These are phyloP conservation scores for Exserohilum turcica DNA, from an alignment of 2,329 filamentous ascomycete species.

Conservation along the genomic window DNA sequence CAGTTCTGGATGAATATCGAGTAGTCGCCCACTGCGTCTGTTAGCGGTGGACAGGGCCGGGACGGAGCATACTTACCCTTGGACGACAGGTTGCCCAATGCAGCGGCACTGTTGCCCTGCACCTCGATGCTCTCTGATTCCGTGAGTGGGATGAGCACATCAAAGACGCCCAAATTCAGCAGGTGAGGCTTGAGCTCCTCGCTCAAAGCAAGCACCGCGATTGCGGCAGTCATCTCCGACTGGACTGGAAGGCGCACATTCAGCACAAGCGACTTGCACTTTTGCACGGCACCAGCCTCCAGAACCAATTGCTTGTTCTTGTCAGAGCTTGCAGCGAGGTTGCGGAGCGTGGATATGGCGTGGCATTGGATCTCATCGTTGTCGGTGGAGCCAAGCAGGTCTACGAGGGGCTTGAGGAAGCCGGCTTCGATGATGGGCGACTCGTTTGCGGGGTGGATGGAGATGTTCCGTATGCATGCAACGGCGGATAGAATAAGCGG, in stretches of 20 bases:
- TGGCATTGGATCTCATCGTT: constrained; percentile 99
- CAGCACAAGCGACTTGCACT: constrained; percentile 95
- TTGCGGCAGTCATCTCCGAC: constrained; percentile 99
- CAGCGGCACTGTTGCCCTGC: constrained; percentile 96
- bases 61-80: constrained; percentile 68
- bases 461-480: constrained; percentile 98
- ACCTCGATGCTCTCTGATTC: constrained; percentile 97
- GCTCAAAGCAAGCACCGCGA: constrained; percentile 91
- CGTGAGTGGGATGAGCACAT: constrained; percentile 92
- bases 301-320: constrained; percentile 97
- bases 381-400: constrained; percentile 90
- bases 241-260: constrained; percentile 93
- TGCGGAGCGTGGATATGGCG: constrained; percentile 93
- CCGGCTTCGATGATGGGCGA: constrained; percentile 98
- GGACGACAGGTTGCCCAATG: constrained; percentile 91
- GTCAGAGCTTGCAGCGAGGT: constrained; percentile 94
- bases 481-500: constrained; percentile 96
- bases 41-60: constrained; percentile 31
- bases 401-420: constrained; percentile 90
- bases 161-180: constrained; percentile 89
- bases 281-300: constrained; percentile 94
- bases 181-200: constrained; percentile 94
- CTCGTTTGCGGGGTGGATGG: constrained; percentile 96
- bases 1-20: constrained; percentile 94
- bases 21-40: constrained; percentile 81